phyloP scores from a whole-genome alignment of 768 basidiomycete genomes.

The Boletus reticulatus region DNA sequence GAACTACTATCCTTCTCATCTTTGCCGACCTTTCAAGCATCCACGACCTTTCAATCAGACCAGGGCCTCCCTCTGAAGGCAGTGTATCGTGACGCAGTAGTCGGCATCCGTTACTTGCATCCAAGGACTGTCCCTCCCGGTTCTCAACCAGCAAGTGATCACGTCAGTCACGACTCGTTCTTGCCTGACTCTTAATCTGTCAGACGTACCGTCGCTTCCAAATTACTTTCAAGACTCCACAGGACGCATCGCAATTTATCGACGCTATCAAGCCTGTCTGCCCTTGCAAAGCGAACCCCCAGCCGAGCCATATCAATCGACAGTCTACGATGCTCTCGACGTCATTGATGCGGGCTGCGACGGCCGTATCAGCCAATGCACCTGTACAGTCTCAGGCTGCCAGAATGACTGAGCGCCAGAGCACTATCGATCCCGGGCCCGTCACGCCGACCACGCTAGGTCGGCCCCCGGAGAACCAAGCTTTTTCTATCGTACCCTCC shows the following conservation, averaged over 20 bases:
- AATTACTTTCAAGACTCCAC: slow-evolving; percentile 56
- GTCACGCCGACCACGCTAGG: background rate
- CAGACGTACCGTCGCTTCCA: slow-evolving; percentile 77
- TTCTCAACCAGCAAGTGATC: slow-evolving; percentile 30
- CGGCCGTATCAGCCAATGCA: background rate
- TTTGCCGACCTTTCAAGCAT: slow-evolving; percentile 30
- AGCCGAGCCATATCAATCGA: slow-evolving; percentile 21
- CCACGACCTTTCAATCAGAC: slow-evolving; percentile 30
- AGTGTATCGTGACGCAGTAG: slow-evolving; percentile 69
- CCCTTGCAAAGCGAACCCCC: slow-evolving; percentile 65
- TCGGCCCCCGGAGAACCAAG: background rate
- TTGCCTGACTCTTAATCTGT: slow-evolving; percentile 8
- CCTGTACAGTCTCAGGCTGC: background rate
- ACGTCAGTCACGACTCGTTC: background rate
- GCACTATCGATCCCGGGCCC: background rate
- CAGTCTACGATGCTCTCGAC: slow-evolving; percentile 14
- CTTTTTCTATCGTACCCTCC: slow-evolving; percentile 1
- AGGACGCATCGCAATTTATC: slow-evolving; percentile 55
- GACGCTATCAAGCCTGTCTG: slow-evolving; percentile 64
- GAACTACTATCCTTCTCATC: slow-evolving; percentile 70
- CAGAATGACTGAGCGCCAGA: slow-evolving; percentile 3
- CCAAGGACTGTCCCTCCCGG: slow-evolving; percentile 35
- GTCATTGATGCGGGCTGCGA: slow-evolving; percentile 17
- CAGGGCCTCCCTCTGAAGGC: slow-evolving; percentile 76
- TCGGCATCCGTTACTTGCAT: slow-evolving; percentile 74